Conservation (phyloP, 176 grass and related monocot genomes). For the Oryza punctata region DNA sequence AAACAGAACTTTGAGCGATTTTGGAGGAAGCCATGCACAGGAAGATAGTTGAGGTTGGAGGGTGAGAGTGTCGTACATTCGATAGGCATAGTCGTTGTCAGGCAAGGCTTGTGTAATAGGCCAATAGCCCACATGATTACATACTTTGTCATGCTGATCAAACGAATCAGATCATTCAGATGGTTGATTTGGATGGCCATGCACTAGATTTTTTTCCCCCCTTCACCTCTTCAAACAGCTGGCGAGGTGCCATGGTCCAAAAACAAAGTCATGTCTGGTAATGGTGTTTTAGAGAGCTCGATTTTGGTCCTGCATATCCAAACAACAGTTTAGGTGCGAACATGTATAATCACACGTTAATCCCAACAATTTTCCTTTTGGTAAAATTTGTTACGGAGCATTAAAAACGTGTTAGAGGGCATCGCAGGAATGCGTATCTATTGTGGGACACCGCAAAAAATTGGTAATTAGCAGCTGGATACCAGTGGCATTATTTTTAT, state of each 20-base stretch:
- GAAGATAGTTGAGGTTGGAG: background rate
- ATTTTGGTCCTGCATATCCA: background rate
- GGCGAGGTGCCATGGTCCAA: constrained; percentile 6
- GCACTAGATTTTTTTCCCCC: background rate
- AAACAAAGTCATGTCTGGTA: background rate
- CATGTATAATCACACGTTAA: background rate
- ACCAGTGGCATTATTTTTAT: no score
- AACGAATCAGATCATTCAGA: background rate
- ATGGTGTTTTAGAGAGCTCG: background rate
- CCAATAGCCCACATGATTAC: background rate
- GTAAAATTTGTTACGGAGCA: no score
- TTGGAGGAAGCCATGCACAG: background rate
- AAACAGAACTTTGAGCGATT: background rate
- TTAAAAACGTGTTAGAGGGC: no score
- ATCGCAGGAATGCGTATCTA: no score
- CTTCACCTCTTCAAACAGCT: background rate
- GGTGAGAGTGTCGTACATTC: background rate
- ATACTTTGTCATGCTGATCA: background rate
- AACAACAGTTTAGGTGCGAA: background rate
- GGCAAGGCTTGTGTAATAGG: background rate
- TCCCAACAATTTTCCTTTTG: no score
- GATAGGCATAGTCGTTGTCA: constrained; percentile 16
- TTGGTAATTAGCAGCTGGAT: no score
- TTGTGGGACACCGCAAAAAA: no score
- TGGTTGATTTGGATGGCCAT: background rate